These are phyloP conservation scores for Yarrowia sp. DNA, from an alignment of 805 yeast species.

Conservation along the genomic window DNA sequence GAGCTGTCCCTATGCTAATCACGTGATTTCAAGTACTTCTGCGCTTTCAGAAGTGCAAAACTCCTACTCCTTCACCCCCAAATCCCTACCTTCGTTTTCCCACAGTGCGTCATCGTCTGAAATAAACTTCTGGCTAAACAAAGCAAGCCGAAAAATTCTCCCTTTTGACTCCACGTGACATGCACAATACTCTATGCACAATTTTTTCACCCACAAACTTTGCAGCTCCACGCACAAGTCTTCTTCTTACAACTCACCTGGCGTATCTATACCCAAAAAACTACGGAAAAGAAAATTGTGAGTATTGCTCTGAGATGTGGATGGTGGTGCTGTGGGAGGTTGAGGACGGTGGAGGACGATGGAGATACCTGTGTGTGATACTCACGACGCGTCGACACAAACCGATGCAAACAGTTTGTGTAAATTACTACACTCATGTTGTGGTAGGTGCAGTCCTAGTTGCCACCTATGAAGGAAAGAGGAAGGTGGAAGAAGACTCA, in stretches of 20 bases:
- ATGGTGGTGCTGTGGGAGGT: too few species aligned
- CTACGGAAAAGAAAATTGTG: conserved; percentile 27
- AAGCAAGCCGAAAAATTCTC: conserved; percentile 26
- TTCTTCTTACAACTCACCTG: conserved; percentile 39
- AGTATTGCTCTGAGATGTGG: background rate
- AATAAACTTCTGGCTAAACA: conserved; percentile 7
- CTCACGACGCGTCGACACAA: too few species aligned
- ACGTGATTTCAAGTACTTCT: too few species aligned
- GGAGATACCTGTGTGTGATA: too few species aligned
- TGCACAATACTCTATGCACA: conserved; percentile 30
- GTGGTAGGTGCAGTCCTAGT: too few species aligned
- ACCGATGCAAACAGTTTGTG: too few species aligned
- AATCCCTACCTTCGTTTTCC: background rate
- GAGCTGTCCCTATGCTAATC: too few species aligned
- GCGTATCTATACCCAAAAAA: conserved; percentile 38
- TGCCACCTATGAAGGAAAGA: too few species aligned
- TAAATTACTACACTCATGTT: too few species aligned
- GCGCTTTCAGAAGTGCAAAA: background rate
- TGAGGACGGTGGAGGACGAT: too few species aligned
- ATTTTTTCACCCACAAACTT: conserved; percentile 39
- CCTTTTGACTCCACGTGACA: conserved; percentile 35
- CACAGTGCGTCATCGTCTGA: background rate
- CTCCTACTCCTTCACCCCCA: background rate
- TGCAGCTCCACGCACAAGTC: conserved; percentile 35
- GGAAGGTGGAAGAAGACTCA: too few species aligned